Conservation (phyloP, 176 grass and related monocot species). For the Oryza rufipogon region DNA sequence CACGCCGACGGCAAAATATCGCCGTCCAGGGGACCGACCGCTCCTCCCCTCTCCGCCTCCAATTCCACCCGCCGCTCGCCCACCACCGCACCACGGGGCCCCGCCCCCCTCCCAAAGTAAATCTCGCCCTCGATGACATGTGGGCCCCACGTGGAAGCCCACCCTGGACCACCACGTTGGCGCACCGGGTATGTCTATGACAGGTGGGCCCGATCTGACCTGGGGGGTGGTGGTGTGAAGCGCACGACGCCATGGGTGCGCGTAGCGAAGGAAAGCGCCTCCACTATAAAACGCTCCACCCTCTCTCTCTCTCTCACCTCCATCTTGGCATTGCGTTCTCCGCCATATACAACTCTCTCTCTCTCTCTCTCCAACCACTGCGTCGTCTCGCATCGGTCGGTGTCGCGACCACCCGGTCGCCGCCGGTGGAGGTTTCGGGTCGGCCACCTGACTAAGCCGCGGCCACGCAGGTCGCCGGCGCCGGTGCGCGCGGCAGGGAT, state of each 20-base stretch:
- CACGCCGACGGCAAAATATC: constrained; percentile 33
- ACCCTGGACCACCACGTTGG: constrained; percentile 39
- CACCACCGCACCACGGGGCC: background rate
- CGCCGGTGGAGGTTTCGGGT: background rate
- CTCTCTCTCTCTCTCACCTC: background rate
- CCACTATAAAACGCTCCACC: background rate
- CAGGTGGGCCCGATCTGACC: background rate
- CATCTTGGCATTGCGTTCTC: constrained; percentile 39
- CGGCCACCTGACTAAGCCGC: constrained; percentile 28
- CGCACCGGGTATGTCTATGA: background rate
- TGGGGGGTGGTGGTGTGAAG: background rate
- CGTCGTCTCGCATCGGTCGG: background rate
- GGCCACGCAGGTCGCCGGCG: constrained; percentile 20
- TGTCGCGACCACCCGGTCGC: constrained; percentile 6
- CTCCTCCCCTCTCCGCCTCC: background rate
- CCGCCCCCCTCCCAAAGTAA: no score
- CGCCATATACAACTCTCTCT: background rate
- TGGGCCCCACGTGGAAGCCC: background rate
- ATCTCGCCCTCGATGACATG: background rate
- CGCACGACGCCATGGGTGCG: constrained; percentile 7
- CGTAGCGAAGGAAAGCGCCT: constrained; percentile 19
- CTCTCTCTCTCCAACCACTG: constrained; percentile 34
- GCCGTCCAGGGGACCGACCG: background rate
- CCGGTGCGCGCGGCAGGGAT: constrained; percentile 56
- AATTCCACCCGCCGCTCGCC: constrained; percentile 5